Evolutionary conservation across 345 rosid genomes (phyloP), one percentile per base, ranked within the genome.

Genomic region (Dipteronia dyeriana): DNA sequence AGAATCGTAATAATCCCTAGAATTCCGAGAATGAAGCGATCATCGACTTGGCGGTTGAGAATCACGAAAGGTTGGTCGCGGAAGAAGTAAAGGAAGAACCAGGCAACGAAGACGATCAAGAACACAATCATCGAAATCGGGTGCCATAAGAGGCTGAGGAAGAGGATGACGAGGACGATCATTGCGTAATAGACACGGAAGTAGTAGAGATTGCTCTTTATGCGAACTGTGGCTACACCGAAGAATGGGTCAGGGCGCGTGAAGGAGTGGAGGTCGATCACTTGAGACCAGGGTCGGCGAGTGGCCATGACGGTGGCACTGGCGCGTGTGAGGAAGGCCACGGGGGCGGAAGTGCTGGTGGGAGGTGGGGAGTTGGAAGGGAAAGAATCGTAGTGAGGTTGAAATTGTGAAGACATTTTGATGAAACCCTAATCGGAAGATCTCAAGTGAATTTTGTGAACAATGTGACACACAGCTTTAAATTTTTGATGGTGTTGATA

Each of bases 91-190:
- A 91, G 90, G 84, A 80, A 88, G 82, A 81, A 77, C 97, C 97
- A 90, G 29, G 86, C 97, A 66, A 87, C 76, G 79, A 82, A 83
- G 66, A 87, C 82, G 69, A 80, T 60, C 38, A 91, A 57, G 83
- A 86, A 90, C 13, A 87, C 90, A 77, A 91, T 88, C 87, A 91
- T 75, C 9, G 94, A 87, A 78, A 86, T 5, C 1, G 97, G 97
- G 65, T 91, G 90, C 94, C 94, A 91, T 14, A 91, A 81, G 66
- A 91, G 91, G 87, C 92, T 88, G 62, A 86, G 75, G 80, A 91
- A 90, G 70, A 91, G 86, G 74, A 91, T 75, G 19, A 63, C 60
- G 68, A 88, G 87, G 78, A 79, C 70, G 74, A 85, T 56, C 85
- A 87, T 82, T 14, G 94, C 66, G 84, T 90, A 90, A 79, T 91